phyloP scores from a whole-genome alignment of 257 asterid genomes.

The Solanum appendiculatum region DNA sequence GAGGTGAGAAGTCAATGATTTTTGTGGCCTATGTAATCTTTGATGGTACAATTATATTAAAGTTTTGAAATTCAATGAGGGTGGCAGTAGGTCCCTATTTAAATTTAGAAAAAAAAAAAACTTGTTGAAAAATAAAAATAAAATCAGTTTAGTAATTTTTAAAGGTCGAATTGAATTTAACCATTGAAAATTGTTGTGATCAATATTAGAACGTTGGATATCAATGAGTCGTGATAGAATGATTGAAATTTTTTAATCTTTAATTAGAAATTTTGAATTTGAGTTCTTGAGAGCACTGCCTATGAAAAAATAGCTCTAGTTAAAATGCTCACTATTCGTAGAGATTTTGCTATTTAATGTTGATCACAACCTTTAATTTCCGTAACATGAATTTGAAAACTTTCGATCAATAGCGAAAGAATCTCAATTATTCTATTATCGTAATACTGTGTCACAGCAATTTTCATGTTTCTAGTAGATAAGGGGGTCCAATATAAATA shows the following conservation, averaged over 20 bases:
- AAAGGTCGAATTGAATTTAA: no score
- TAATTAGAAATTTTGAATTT: no score
- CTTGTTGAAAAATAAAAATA: neutral
- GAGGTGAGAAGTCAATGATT: neutral
- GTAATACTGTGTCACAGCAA: neutral
- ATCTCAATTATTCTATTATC: neutral
- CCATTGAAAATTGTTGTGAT: no score
- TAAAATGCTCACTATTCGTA: neutral
- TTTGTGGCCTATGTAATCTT: neutral
- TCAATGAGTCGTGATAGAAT: no score
- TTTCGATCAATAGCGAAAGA: neutral
- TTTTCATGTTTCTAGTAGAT: neutral
- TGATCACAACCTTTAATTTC: neutral
- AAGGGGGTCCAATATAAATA: neutral
- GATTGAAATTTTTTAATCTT: no score
- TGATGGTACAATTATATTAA: conserved; percentile 4
- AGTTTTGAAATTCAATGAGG: no score
- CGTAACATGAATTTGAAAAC: accelerated
- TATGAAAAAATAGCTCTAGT: neutral
- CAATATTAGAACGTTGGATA: no score
- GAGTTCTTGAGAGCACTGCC: no score
- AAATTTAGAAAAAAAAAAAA: no score
- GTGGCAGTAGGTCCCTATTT: no score
- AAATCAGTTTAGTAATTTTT: no score
- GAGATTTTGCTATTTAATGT: neutral